A percentile compares a stretch with the other conserved stretches of the same genome.
Conservation (phyloP, 2,329 filamentous ascomycete genomes). For the Cadophora malorum region DNA sequence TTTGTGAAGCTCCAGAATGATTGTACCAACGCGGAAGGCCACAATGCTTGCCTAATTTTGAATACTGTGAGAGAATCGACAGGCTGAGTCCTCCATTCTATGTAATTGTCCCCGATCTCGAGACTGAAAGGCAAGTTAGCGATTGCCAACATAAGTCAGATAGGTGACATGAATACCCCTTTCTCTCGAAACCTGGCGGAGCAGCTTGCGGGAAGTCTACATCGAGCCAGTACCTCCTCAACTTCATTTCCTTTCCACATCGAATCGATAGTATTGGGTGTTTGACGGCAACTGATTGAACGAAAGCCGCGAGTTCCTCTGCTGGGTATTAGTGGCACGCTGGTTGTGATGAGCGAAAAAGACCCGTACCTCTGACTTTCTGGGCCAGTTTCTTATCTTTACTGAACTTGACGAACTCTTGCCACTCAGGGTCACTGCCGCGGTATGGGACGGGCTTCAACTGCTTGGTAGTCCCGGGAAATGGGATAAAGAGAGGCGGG, state of each 20-base stretch:
- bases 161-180: slow-evolving; percentile 56
- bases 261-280: slow-evolving; percentile 52
- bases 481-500: slow-evolving; percentile 63
- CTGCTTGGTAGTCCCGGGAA: slow-evolving; percentile 62
- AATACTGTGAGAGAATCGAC: slow-evolving; percentile 57
- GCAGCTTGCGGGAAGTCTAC: slow-evolving; percentile 64
- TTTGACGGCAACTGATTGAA: slow-evolving; percentile 50
- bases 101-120: slow-evolving; percentile 55
- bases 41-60: slow-evolving; percentile 56
- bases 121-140: slow-evolving; percentile 50
- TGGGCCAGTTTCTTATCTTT: slow-evolving; percentile 56
- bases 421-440: slow-evolving; percentile 68
- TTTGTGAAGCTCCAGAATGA: slow-evolving; percentile 60
- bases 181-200: slow-evolving; percentile 64
- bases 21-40: slow-evolving; percentile 58
- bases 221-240: slow-evolving; percentile 64
- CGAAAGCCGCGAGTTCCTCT: slow-evolving; percentile 55
- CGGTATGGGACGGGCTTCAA: slow-evolving; percentile 58
- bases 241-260: slow-evolving; percentile 55
- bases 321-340: slow-evolving; percentile 32
- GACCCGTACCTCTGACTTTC: slow-evolving; percentile 32
- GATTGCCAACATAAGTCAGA: neutral
- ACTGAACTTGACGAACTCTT: slow-evolving; percentile 63
- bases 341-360: neutral
- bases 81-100: slow-evolving; percentile 55